Conservation (phyloP, 1,139 yeast genomes). For the Pichia inconspicua region DNA sequence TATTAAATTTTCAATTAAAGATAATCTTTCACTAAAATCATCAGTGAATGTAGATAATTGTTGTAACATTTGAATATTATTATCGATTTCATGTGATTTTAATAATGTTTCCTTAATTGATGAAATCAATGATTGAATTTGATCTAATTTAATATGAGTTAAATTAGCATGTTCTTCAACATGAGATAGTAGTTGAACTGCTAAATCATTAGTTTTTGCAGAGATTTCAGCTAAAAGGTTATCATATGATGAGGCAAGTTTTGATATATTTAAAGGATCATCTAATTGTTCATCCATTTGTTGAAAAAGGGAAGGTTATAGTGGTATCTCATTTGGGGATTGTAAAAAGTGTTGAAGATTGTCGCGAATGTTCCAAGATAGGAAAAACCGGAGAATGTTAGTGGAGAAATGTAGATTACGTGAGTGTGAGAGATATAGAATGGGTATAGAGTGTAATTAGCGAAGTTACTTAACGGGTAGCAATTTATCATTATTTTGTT, state of each 20-base stretch:
- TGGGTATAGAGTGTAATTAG: background rate
- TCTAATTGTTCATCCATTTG: conserved; percentile 18
- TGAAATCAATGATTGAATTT: conserved; percentile 29
- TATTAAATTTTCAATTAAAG: conserved; percentile 6
- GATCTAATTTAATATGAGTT: conserved; percentile 2
- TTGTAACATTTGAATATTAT: conserved; percentile 58
- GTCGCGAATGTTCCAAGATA: background rate
- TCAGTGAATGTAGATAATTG: conserved; percentile 47
- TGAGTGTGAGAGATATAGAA: background rate
- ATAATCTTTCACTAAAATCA: conserved; percentile 31
- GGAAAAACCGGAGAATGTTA: background rate
- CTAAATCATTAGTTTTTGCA: conserved; percentile 30
- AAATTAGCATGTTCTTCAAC: conserved; percentile 24
- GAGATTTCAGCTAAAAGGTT: conserved; percentile 53
- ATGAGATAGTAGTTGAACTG: conserved; percentile 29
- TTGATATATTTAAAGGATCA: conserved; percentile 58
- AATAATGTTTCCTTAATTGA: background rate
- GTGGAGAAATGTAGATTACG: no score
- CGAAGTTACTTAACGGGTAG: background rate
- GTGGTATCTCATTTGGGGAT: conserved; percentile 15
- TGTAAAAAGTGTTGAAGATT: background rate
- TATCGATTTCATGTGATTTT: conserved; percentile 35
- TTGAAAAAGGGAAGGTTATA: no score
- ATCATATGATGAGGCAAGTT: conserved; percentile 53
- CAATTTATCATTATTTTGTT: background rate